Base-by-base conservation (phyloP, 306 rosid genomes). In the Cercis canadensis region DNA sequence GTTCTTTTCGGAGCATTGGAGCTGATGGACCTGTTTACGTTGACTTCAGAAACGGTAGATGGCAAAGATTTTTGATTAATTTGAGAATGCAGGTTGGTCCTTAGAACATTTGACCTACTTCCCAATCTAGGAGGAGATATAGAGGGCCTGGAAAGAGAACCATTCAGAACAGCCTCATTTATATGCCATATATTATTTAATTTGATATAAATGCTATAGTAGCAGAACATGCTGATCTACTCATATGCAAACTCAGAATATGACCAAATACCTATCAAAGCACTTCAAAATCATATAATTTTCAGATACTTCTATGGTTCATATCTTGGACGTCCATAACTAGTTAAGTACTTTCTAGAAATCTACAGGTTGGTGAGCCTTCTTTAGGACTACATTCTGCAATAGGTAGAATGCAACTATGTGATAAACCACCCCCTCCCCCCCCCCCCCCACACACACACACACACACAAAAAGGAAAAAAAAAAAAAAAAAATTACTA, bases 1-100 rank as follows among this genome's bases (percentile, higher is more conserved):
- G 87, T 78, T 84, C 99, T 94, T 85, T 94, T 91, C 43, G 85
- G 67, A 70, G 78, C 77, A 17, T 33, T 62, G 67, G 84, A 75
- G 78, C 70, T 61, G 36, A 75, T 53, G 64, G 78, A 54, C 74
- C 65, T 76, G 50, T 58, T 74, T 61, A 75, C 71, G 37, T 59
- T 29, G 45, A 53, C 72, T 74, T 74, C 81, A 14, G 80, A 37
- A 74, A 57, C 18, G 49, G 44, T 56, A 67, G 62, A 46, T 39
- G 80, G 74, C 57, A 59, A 36, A 44, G 79, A 45, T 54, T 32
- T 73, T 9, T 54, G 75, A 70, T 65, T 60, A 53, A 65, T 60
- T 73, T 49, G 78, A 36, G 80, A 65, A 47, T 64, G 75, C 21
- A 29, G 67, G 63, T 57, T 57, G 56, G 61, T 67, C 15, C 53